Evolutionary conservation across 2,329 filamentous ascomycete genomes (phyloP), one percentile per base, ranked within the genome.

Genomic region (Trichoderma sp.): DNA sequence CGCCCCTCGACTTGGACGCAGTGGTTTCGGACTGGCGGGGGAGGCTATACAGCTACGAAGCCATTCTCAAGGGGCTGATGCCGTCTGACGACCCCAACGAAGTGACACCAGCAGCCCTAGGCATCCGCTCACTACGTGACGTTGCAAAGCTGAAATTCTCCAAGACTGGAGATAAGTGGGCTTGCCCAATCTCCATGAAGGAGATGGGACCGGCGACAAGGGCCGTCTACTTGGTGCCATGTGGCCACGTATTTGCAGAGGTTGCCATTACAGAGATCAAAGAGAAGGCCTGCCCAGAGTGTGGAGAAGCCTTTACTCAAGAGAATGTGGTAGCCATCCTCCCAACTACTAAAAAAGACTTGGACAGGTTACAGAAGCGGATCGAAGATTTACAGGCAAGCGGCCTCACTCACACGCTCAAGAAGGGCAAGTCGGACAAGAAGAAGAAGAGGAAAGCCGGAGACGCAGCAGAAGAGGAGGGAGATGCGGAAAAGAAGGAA

Each of bases 11-110:
- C 25, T 73, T 84, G 70, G 83, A 87, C 53, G 91, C 92, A 5
- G 87, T 94, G 17, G 94, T 97, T 0, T 95, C 93, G 0, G 95
- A 99, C 79, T 90, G 86, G 70, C 85, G 87, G 5, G 96, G 96
- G 1, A 89, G 89, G 22, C 84, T 99, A 0, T 99, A 97, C 84
- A 98, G 97, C 77, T 98, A 98, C 80, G 94, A 98, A 76, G 89
- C 93, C 0, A 86, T 98, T 22, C 84, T 99, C 67, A 82, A 83
- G n/a, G 83, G 82, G 3, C 76, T 89, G 19, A 82, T 87, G 75
- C 80, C 89, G 76, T 73, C 77, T 27, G 87, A 92, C 72, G 89
- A 89, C 52, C 87, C 90, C 65, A 84, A 71, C 64, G 79, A 81
- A 48, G 67, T 73, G 5, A 74, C 78, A 1, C 85, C 87, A 39